Conservation (phyloP, 768 basidiomycete species). For the Pisolithus tinctorius region DNA sequence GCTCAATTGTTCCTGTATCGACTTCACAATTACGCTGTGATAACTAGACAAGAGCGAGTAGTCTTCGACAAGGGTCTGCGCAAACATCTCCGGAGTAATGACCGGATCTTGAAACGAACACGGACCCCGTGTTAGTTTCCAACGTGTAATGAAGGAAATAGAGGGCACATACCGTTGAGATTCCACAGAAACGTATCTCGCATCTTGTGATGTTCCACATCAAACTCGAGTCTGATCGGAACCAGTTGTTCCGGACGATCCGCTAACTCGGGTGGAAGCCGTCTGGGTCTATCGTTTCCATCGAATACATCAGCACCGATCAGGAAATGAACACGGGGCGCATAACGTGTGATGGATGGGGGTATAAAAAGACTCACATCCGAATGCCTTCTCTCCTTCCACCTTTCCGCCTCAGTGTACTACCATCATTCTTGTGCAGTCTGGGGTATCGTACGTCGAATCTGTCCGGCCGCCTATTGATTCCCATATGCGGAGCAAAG, state of each 20-base stretch:
- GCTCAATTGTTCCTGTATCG: constrained; percentile 83
- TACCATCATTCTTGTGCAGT: constrained; percentile 31
- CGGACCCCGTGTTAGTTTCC: background rate
- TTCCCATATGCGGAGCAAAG: constrained; percentile 26
- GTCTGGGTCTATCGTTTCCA: constrained; percentile 46
- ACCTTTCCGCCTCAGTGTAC: constrained; percentile 40
- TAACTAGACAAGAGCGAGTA: constrained; percentile 67
- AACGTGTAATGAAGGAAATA: background rate
- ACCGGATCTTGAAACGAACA: constrained; percentile 56
- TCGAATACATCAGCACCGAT: constrained; percentile 12
- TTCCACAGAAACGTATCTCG: constrained; percentile 99
- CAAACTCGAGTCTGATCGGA: constrained; percentile 93
- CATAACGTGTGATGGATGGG: background rate
- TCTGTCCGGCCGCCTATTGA: constrained; percentile 24
- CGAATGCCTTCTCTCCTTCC: constrained; percentile 63
- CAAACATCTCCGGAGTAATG: constrained; percentile 86
- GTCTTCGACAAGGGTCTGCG: constrained; percentile 87
- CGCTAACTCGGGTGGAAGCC: constrained; percentile 47
- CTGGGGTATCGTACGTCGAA: constrained; percentile 55
- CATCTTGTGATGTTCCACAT: constrained; percentile 90
- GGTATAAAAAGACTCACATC: constrained; percentile 50
- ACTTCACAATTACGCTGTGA: constrained; percentile 62
- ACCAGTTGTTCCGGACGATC: constrained; percentile 76
- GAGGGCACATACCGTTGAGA: constrained; percentile 62
- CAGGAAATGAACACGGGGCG: background rate